Base-by-base conservation (phyloP, 352 stramenopile genomes). In the Phytophthora crassamura region DNA sequence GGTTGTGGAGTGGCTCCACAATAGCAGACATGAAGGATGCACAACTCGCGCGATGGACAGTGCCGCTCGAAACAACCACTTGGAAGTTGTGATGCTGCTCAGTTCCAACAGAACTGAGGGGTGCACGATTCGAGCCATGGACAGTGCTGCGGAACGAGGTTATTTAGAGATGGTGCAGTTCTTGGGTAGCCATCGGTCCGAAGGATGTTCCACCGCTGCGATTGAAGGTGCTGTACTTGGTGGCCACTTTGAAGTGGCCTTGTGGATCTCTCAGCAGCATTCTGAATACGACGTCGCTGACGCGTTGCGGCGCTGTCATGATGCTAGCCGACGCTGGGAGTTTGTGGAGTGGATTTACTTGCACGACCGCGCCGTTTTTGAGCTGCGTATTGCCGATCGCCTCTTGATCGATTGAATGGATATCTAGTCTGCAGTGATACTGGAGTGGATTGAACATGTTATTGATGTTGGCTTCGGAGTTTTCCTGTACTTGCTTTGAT, bases 1-100 rank as follows among this genome's bases (percentile, higher is more conserved):
- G 7, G 46, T 64, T 8, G 36, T 59, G 4, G 33, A 64, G 16
- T 71, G 48, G 48, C 49, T 71, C 5, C 46, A 69, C 15, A 32
- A 3, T 7, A 20, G 48, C 36, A 14, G 53, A 20, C 42, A 1
- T 2, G 43, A 64, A 64, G 52, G 53, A 11, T 46, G 36, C 16
- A 48, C 52, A 38, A 5, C 10, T 33, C 11, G 25, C 16, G 38
- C 51, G 14, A 58, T 69, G 51, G 16, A 64, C 28, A 15, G 8
- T 38, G 51, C 60, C 7, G 43, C 46, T 14, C 14, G 7, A 34
- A 57, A 56, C 33, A 50, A 57, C 16, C 28, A 55, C 9, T 32
- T 60, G 9, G 5, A 28, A 12, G 41, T 60, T 16, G 32, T 61
- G 32, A 9, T 46, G 22, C 53, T 40, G 53, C 41, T 61, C 12